Conservation (phyloP, 495 filamentous ascomycete genomes). For the Tuber calosporum region DNA sequence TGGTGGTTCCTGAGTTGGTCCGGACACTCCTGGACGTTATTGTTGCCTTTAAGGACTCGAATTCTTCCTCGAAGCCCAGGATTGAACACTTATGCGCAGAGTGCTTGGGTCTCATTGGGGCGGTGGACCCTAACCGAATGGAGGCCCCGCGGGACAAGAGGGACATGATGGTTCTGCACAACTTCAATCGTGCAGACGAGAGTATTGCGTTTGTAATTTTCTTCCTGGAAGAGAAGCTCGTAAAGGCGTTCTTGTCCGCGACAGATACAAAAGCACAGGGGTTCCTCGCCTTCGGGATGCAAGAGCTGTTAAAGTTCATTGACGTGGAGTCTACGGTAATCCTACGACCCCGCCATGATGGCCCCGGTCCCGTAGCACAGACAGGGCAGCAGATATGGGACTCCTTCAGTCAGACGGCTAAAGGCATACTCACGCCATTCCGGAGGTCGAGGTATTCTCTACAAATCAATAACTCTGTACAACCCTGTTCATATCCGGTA, state of each 20-base stretch:
- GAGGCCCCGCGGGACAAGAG: slow-evolving; percentile 69
- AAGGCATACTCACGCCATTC: slow-evolving; percentile 78
- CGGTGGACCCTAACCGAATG: slow-evolving; percentile 80
- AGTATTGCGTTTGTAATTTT: slow-evolving; percentile 80
- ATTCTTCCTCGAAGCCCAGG: slow-evolving; percentile 45
- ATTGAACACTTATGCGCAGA: slow-evolving; percentile 67
- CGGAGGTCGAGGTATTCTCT: slow-evolving; percentile 72
- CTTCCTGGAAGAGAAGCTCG: slow-evolving; percentile 74
- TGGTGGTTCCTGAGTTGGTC: slow-evolving; percentile 60
- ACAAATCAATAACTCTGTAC: slow-evolving; percentile 50
- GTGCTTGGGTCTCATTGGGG: slow-evolving; percentile 80
- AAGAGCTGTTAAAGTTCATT: slow-evolving; percentile 73
- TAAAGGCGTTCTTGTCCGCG: slow-evolving; percentile 82
- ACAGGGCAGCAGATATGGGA: slow-evolving; percentile 59
- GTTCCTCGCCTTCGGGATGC: slow-evolving; percentile 87
- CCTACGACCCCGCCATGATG: slow-evolving; percentile 49
- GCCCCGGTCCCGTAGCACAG: slow-evolving; percentile 13
- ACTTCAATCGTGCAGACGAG: slow-evolving; percentile 73
- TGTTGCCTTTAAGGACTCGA: slow-evolving; percentile 65
- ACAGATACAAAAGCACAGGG: slow-evolving; percentile 79
- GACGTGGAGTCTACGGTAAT: slow-evolving; percentile 57
- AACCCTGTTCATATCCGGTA: slow-evolving; percentile 63
- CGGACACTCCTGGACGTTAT: slow-evolving; percentile 76
- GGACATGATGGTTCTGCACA: slow-evolving; percentile 68
- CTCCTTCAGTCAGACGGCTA: slow-evolving; percentile 61